Conservation (phyloP, 148 eudicot species). For the Rheum nobile region DNA sequence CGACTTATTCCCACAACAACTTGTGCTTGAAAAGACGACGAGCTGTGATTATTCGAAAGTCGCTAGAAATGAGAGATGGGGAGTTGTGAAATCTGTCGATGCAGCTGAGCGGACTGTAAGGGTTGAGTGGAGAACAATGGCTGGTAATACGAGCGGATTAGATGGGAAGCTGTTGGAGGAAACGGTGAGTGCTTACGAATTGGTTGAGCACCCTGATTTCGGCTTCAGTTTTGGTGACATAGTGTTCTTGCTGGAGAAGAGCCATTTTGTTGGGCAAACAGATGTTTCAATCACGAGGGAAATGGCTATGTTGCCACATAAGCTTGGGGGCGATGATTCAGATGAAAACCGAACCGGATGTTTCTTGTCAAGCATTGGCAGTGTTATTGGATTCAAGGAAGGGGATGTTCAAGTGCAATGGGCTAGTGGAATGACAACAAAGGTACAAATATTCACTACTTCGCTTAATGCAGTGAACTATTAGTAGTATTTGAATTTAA, state of each 20-base stretch:
- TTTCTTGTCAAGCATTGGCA: slow-evolving; percentile 52
- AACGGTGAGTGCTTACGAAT: slow-evolving; percentile 85
- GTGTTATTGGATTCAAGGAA: slow-evolving; percentile 43
- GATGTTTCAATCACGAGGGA: slow-evolving; percentile 7
- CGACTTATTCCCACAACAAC: slow-evolving; percentile 75
- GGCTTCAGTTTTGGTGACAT: slow-evolving; percentile 53
- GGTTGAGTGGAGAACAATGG: slow-evolving; percentile 44
- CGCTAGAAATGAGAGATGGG: slow-evolving; percentile 43
- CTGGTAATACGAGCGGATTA: slow-evolving; percentile 7
- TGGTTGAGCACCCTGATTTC: slow-evolving; percentile 77
- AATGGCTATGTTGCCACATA: slow-evolving; percentile 7
- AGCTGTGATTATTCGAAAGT: slow-evolving; percentile 33
- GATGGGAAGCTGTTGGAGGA: slow-evolving; percentile 32
- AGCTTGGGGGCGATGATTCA: slow-evolving; percentile 9
- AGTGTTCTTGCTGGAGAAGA: slow-evolving; percentile 38
- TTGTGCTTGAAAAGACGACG: slow-evolving; percentile 63
- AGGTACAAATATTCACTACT: slow-evolving; percentile 31
- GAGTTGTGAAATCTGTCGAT: slow-evolving; percentile 56
- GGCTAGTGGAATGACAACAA: slow-evolving; percentile 54
- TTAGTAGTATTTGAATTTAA: no score
- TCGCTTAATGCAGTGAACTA: neutral
- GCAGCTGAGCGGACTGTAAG: slow-evolving; percentile 65
- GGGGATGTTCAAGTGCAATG: slow-evolving; percentile 73
- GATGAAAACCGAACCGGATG: slow-evolving; percentile 14
- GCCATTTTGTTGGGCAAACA: slow-evolving; percentile 13